Conservation (phyloP, 345 rosid species). For the Combretum micranthum region DNA sequence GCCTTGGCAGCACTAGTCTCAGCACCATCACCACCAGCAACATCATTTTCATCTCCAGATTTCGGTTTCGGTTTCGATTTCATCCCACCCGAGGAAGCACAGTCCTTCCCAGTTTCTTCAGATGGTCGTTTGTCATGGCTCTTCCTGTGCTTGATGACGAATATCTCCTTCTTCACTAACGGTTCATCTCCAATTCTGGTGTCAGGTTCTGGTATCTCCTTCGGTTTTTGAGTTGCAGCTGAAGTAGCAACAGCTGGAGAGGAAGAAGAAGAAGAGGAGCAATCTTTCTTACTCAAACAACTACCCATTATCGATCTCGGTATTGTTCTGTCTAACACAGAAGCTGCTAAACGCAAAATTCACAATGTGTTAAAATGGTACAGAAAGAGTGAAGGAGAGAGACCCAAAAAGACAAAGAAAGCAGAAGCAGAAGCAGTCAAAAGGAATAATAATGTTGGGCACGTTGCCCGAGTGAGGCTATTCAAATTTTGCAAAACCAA, state of each 20-base stretch:
- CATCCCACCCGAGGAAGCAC: background rate
- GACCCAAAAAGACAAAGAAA: background rate
- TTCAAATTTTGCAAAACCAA: background rate
- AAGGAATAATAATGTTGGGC: too few species aligned
- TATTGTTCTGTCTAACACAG: too few species aligned
- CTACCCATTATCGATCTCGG: constrained; percentile 38
- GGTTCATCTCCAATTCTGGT: constrained; percentile 18
- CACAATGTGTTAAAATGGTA: constrained; percentile 4
- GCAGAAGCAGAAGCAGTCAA: too few species aligned
- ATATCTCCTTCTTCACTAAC: constrained; percentile 53
- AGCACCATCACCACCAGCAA: constrained; percentile 1
- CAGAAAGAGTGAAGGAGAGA: constrained; percentile 8
- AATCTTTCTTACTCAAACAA: constrained; percentile 51
- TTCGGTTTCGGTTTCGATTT: constrained; percentile 3
- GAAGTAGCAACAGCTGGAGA: constrained; percentile 7
- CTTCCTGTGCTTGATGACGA: constrained; percentile 72
- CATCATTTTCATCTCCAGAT: constrained; percentile 9
- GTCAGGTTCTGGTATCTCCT: constrained; percentile 2
- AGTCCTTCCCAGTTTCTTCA: constrained; percentile 17
- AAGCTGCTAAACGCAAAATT: too few species aligned
- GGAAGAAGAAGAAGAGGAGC: constrained; percentile 19
- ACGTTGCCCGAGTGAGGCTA: too few species aligned
- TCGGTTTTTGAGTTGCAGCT: constrained; percentile 8
- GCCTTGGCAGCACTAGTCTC: constrained; percentile 5
- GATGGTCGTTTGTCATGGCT: constrained; percentile 59